These are phyloP conservation scores for Serpula lacrymans DNA, from an alignment of 768 basidiomycete genomes.

Conservation along the genomic window DNA sequence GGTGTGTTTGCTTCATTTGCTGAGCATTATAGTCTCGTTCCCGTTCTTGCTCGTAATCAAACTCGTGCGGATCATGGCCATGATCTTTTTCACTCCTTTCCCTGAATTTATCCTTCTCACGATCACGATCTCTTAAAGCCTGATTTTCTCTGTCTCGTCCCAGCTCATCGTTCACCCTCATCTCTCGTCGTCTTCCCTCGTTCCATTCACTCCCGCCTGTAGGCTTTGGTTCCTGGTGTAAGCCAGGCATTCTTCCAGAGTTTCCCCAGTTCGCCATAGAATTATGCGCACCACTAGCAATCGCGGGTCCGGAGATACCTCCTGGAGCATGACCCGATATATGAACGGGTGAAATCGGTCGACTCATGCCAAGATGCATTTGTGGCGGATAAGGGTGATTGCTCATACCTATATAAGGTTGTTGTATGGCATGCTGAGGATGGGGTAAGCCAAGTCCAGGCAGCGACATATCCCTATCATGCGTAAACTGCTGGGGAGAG, in stretches of 20 bases:
- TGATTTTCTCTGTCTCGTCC: conserved; percentile 29
- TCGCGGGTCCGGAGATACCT: conserved; percentile 6
- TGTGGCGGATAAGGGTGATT: too few relatives aligned
- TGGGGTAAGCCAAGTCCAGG: not conserved
- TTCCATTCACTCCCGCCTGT: conserved; percentile 27
- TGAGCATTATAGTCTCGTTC: conserved; percentile 18
- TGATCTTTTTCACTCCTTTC: conserved; percentile 19
- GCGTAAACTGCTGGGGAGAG: not conserved
- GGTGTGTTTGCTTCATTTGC: conserved; percentile 15
- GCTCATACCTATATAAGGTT: too few relatives aligned
- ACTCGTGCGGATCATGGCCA: conserved; percentile 21
- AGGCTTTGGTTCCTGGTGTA: conserved; percentile 31
- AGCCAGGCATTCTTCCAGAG: conserved; percentile 10
- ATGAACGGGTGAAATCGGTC: not conserved
- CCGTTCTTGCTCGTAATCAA: conserved; percentile 24
- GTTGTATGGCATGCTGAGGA: too few relatives aligned
- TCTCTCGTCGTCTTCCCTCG: conserved; percentile 33
- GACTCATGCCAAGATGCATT: not conserved
- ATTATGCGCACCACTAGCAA: conserved; percentile 3
- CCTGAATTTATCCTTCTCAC: conserved; percentile 21
- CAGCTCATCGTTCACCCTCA: conserved; percentile 25
- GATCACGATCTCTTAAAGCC: conserved; percentile 10
- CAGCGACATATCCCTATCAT: too few relatives aligned
- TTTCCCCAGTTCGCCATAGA: conserved; percentile 14
- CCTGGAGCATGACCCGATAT: conserved; percentile 2